Evolutionary conservation across 257 asterid species (phyloP).

Genomic region (Cinchona pubescens): DNA sequence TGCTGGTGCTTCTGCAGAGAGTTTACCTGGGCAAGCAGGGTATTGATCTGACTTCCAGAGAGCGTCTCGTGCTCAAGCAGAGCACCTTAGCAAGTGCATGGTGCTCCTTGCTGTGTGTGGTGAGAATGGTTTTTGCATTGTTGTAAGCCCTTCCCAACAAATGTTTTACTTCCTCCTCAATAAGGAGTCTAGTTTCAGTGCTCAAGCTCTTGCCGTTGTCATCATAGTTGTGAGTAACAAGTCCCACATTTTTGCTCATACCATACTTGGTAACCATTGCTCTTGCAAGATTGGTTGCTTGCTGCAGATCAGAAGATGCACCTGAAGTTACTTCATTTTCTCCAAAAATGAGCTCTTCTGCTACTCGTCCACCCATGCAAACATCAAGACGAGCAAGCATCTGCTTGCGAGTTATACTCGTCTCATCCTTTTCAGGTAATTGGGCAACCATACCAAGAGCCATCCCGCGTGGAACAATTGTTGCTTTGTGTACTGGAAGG

Average conservation of each 20-base stretch:
- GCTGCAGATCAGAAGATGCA: constrained; percentile 70
- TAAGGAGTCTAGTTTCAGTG: constrained; percentile 74
- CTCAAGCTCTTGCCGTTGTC: constrained; percentile 90
- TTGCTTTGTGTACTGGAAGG: constrained; percentile 82
- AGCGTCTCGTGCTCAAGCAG: constrained; percentile 79
- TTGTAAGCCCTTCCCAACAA: constrained; percentile 60
- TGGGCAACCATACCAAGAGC: constrained; percentile 91
- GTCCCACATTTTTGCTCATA: constrained; percentile 77
- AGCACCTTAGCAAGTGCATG: constrained; percentile 82
- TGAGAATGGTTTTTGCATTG: constrained; percentile 63
- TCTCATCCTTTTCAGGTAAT: constrained; percentile 76
- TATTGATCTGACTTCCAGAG: constrained; percentile 67
- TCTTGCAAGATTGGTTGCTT: constrained; percentile 71
- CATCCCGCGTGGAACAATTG: constrained; percentile 87
- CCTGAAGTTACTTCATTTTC: constrained; percentile 86
- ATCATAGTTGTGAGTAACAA: constrained; percentile 70
- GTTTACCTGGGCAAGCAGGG: constrained; percentile 48
- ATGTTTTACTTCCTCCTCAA: constrained; percentile 70
- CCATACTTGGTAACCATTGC: constrained; percentile 85
- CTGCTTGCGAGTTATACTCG: constrained; percentile 73
- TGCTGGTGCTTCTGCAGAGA: constrained; percentile 39
- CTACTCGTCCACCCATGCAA: constrained; percentile 89
- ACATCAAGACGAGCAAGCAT: constrained; percentile 86
- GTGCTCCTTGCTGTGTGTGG: constrained; percentile 58
- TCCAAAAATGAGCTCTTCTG: constrained; percentile 86